Conservation (phyloP, 768 basidiomycete species). For the Hydnomerulius pinastri region DNA sequence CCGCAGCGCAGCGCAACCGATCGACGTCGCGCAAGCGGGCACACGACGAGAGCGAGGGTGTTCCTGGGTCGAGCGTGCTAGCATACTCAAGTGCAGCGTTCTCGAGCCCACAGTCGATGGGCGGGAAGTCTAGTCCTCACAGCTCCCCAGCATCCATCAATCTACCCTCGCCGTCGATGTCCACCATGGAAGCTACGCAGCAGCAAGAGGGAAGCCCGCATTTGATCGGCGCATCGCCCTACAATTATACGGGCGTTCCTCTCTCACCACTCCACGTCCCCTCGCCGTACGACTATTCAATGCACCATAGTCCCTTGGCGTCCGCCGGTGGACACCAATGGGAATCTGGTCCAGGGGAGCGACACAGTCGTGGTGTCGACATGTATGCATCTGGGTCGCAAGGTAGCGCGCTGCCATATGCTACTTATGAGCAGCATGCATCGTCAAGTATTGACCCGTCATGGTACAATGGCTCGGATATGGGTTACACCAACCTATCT, state of each 20-base stretch:
- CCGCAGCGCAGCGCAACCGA: constrained; percentile 63
- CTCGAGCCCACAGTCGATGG: constrained; percentile 50
- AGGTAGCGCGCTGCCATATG: constrained; percentile 38
- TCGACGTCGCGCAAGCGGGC: constrained; percentile 77
- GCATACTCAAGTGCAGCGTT: constrained; percentile 59
- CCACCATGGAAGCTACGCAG: constrained; percentile 46
- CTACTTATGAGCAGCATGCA: constrained; percentile 45
- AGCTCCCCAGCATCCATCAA: constrained; percentile 77
- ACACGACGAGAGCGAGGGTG: constrained; percentile 61
- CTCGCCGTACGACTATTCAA: constrained; percentile 57
- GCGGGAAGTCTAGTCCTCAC: constrained; percentile 58
- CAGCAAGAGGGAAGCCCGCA: constrained; percentile 58
- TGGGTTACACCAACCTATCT: constrained; percentile 46
- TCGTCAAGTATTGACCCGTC: constrained; percentile 42
- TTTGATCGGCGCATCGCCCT: constrained; percentile 45
- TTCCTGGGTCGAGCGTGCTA: constrained; percentile 41
- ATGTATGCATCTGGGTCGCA: constrained; percentile 45
- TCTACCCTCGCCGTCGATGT: constrained; percentile 68
- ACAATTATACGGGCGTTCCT: constrained; percentile 45
- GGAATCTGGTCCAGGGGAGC: constrained; percentile 44
- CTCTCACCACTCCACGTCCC: constrained; percentile 54
- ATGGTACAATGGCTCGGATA: constrained; percentile 37
- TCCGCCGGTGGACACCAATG: constrained; percentile 39
- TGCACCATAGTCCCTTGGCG: constrained; percentile 35
- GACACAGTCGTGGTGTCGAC: constrained; percentile 42